phyloP scores from a whole-genome alignment of 2,329 filamentous ascomycete species.

The Cordyceps militaris region DNA sequence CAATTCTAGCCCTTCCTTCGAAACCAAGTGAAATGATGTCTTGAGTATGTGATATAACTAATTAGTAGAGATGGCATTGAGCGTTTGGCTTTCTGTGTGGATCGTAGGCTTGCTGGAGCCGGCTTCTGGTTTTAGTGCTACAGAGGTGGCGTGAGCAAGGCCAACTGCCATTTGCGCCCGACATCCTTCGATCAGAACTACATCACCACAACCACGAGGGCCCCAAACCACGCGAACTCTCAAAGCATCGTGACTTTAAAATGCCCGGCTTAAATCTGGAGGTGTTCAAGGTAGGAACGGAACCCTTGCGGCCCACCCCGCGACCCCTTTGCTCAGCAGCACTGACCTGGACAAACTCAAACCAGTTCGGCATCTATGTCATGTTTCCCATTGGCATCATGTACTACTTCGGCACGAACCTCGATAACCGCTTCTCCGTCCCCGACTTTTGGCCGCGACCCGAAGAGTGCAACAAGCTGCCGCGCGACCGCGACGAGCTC shows the following conservation, averaged over 20 bases:
- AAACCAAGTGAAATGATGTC: neutral
- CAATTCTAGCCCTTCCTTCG: neutral
- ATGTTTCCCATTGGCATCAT: constrained; percentile 98
- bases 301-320: neutral
- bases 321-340: neutral
- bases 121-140: neutral
- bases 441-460: constrained; percentile 89
- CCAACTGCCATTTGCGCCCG: neutral
- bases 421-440: constrained; percentile 84
- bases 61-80: neutral
- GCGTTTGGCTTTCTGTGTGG: neutral
- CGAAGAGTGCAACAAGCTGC: constrained; percentile 68
- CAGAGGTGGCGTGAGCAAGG: neutral
- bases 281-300: constrained; percentile 71
- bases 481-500: constrained; percentile 75
- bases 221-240: neutral
- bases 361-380: constrained; percentile 94
- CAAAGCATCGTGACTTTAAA: constrained; percentile 17
- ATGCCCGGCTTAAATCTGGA: constrained; percentile 88
- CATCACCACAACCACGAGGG: neutral
- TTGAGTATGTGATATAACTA: neutral
- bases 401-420: constrained; percentile 99
- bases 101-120: neutral
- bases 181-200: neutral
- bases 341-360: neutral